Base-by-base conservation (phyloP, 2,329 filamentous ascomycete species). In the Hypoxylon sp. region DNA sequence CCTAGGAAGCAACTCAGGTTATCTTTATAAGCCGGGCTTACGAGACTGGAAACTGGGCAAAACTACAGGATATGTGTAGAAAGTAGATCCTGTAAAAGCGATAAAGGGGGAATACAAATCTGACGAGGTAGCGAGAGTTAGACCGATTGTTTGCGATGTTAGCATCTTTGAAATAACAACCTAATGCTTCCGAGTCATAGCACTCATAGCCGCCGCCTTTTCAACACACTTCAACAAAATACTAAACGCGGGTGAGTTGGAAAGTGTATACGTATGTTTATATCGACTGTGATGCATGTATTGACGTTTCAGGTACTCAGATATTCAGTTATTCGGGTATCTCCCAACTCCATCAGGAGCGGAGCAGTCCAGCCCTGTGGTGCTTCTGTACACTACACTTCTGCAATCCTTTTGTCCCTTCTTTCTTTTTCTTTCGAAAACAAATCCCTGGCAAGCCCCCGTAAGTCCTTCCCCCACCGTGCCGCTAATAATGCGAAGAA, bases 401-500 rank as follows among this genome's bases (percentile, higher is more conserved):
- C 20, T 45, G 12, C 40, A 38, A 12, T 45, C 30, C 30, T 56
- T n/a, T 44, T 38, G 33, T 46, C 26, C 36, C 42, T 32, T 61
- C 42, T 32, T 61, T 26, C 32, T 30, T 38, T 24, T 30, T 7
- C 38, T 32, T 46, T 49, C 26, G 20, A 8, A 40, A 30, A 40
- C 32, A 50, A 12, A 46, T 46, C 42, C 9, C 36, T 38, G 61
- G 32, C 42, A 55, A 60, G 51, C 51, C 54, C 30, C 26, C 40
- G 24, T 45, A 45, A 51, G 33, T 51, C 40, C 52, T 20, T 53
- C 42, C 24, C 55, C 20, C 36, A 33, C n/a, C 45, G 33, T 46
- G 33, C 24, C 61, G 62, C 51, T 63, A 59, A 63, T 52, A 50
- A 68, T 68, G 65, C 65, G 65, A 63, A 36, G 12, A 24, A 62